phyloP scores from a whole-genome alignment of 2,329 filamentous ascomycete species.

The Pseudogymnoascus sp. region DNA sequence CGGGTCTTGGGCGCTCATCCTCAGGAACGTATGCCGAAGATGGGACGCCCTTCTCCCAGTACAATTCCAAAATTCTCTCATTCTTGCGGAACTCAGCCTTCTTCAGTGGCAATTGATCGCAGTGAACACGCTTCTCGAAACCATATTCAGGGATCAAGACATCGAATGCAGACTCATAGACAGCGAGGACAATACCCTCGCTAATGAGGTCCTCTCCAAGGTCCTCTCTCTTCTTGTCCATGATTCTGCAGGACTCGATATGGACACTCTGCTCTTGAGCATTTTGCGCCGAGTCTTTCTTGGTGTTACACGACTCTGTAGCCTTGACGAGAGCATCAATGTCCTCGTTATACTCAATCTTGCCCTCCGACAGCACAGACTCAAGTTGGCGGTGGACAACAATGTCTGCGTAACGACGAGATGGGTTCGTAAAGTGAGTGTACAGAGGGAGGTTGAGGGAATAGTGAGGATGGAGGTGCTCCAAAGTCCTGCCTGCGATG shows the following conservation, averaged over 20 bases:
- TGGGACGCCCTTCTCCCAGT: constrained; percentile 99
- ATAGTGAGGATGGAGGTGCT: constrained; percentile 79
- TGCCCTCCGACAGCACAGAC: constrained; percentile 70
- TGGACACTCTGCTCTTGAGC: constrained; percentile 98
- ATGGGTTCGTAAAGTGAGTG: constrained; percentile 95
- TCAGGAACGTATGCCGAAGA: constrained; percentile 95
- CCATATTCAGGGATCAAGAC: constrained; percentile 97
- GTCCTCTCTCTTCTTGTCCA: constrained; percentile 86
- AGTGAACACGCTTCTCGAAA: constrained; percentile 98
- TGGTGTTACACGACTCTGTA: constrained; percentile 92
- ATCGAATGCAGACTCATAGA: constrained; percentile 98
- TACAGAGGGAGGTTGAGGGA: constrained; percentile 87
- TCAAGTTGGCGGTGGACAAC: constrained; percentile 94
- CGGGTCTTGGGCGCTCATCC: constrained; percentile 86
- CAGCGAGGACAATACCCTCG: constrained; percentile 91
- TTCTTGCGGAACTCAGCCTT: constrained; percentile 99
- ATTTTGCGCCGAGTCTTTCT: constrained; percentile 96
- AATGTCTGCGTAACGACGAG: constrained; percentile 88
- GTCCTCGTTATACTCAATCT: constrained; percentile 81
- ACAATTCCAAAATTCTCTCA: constrained; percentile 85
- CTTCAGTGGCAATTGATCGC: constrained; percentile 92
- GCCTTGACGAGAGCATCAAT: constrained; percentile 83
- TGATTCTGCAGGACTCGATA: constrained; percentile 91
- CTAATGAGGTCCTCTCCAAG: constrained; percentile 85
- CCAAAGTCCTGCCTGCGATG: constrained; percentile 68